A percentile compares a stretch with the other conserved stretches of the same genome.
Conservation (phyloP, 208 protist genomes). For the Kentomonas sorsogonicus region DNA sequence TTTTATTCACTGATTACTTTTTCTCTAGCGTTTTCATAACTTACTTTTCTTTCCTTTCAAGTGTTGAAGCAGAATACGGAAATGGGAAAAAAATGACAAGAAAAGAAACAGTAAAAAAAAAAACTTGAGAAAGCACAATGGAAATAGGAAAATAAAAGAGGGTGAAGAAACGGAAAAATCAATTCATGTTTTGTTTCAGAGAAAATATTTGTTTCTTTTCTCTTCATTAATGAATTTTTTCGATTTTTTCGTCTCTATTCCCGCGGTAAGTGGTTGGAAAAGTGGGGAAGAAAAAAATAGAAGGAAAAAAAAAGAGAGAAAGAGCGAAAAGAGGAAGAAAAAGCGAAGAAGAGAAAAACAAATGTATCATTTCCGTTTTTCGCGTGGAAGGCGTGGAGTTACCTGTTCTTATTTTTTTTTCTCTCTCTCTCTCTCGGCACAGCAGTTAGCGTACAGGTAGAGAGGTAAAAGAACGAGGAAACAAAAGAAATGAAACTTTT, state of each 20-base stretch:
- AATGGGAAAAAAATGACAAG: too few relatives aligned
- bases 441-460: background rate
- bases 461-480: background rate
- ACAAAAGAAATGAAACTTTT: slow-evolving; percentile 2
- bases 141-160: too few relatives aligned
- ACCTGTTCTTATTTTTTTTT: background rate
- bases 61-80: background rate
- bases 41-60: background rate
- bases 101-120: too few relatives aligned
- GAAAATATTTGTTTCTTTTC: too few relatives aligned
- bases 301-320: slow-evolving; percentile 19
- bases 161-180: too few relatives aligned
- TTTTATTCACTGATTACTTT: slow-evolving; percentile 6
- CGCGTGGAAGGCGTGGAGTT: background rate
- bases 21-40: background rate
- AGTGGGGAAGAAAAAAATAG: slow-evolving; percentile 8
- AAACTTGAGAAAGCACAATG: too few relatives aligned
- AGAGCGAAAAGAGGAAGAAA: slow-evolving; percentile 9
- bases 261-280: background rate
- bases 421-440: background rate
- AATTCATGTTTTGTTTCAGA: too few relatives aligned
- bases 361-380: slow-evolving; percentile 1
- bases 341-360: slow-evolving; percentile 9
- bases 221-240: background rate
- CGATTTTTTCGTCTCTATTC: background rate